Base-by-base conservation (phyloP, 2,329 filamentous ascomycete species). In the Scedosporium apiospermum region DNA sequence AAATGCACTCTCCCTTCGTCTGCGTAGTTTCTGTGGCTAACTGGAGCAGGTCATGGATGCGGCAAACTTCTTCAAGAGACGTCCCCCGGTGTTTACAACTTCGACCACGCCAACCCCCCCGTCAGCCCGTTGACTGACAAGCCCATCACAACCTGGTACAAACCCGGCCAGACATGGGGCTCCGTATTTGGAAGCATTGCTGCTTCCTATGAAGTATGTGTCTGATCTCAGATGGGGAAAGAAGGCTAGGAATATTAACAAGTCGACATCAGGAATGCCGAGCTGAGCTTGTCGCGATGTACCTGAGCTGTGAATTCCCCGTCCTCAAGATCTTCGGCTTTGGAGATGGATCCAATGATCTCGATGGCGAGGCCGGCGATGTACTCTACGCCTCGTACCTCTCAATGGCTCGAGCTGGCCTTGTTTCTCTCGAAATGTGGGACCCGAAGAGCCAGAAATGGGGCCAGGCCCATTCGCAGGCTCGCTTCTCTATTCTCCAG, bases 51-150 rank as follows among this genome's bases (percentile, higher is more conserved):
- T 18, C 93, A 97, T 69, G 93, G 93, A 34, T 96, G 93, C 64
- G 93, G 93, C 57, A 98, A 97, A 76, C 82, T 98, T 10, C 82
- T 98, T 0, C 92, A 96, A 75, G 93, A 98, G 74, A 96, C 90
- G 0, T 82, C 87, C 2, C 82, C 88, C 1, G 92, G 91, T 10
- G 80, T 84, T 53, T 97, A 85, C 80, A 98, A 98, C 78, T 98
- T 98, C 71, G 90, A 98, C 71, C 79, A 86, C 64, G 78, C 86
- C 65, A 90, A 91, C 71, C 92, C 90, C 6, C 93, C 93, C 0
- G 77, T 91, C 60, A 96, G 86, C 69, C 93, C 93, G 0, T 75
- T 97, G 49, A 90, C 86, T 4, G 81, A 85, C 65, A 88, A 93
- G 74, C 72, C 90, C 1, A 81, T 97, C 58, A 84, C 83, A 2